Percentiles rank a stretch among this genome's conserved stretches.
phyloP scores from a whole-genome alignment of 2,329 filamentous ascomycete genomes.

The Sporothrix humicola region DNA sequence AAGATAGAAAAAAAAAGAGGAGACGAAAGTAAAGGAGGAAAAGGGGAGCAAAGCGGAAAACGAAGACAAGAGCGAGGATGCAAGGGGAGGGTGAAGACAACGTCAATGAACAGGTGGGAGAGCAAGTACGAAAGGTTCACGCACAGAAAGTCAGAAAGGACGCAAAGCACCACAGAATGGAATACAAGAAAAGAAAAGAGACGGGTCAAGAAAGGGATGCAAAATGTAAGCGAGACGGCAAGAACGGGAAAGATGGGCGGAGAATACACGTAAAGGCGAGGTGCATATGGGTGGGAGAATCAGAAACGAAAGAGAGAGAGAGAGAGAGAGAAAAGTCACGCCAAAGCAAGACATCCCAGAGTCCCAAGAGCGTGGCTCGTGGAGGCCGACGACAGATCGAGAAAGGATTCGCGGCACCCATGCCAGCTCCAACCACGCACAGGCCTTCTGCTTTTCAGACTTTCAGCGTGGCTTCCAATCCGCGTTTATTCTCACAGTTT shows the following conservation, averaged over 20 bases:
- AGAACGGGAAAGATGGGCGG: conserved; percentile 14
- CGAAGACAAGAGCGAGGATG: background rate
- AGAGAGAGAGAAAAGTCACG: background rate
- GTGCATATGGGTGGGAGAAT: background rate
- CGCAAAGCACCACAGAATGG: too few species aligned
- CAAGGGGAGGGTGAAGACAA: too few species aligned
- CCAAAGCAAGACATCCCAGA: background rate
- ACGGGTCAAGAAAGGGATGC: conserved; percentile 7
- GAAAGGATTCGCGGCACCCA: background rate
- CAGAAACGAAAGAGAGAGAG: background rate
- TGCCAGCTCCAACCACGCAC: background rate
- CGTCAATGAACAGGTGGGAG: too few species aligned
- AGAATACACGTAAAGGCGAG: background rate
- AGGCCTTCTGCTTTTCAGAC: too few species aligned
- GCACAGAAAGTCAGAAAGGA: too few species aligned
- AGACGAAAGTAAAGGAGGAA: background rate
- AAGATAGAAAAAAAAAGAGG: background rate
- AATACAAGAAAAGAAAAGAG: background rate
- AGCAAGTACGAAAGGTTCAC: too few species aligned
- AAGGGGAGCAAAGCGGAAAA: background rate
- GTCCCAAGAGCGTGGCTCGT: background rate
- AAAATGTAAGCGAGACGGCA: conserved; percentile 2
- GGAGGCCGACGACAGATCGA: background rate
- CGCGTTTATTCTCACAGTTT: too few species aligned
- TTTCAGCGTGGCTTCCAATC: too few species aligned